Evolutionary conservation across 805 yeast genomes (phyloP).

Genomic region (Monosporozyma solicola): DNA sequence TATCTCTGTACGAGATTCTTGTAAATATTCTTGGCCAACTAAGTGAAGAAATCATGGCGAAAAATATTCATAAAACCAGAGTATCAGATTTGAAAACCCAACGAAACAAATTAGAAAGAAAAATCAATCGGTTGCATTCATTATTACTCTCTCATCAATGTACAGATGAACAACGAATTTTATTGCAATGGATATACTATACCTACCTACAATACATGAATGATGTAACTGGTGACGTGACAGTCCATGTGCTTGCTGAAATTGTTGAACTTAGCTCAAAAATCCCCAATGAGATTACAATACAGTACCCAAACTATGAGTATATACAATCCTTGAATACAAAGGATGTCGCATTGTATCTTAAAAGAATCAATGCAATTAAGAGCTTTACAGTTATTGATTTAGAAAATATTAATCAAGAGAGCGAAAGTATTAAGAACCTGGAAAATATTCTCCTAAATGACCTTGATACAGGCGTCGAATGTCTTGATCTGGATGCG

Average conservation of each 20-base stretch:
- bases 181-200: constrained; percentile 43
- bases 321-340: constrained; percentile 48
- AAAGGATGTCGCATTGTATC: constrained; percentile 46
- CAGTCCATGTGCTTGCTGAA: constrained; percentile 21
- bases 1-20: constrained; percentile 39
- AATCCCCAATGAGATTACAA: constrained; percentile 10
- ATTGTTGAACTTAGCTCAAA: constrained; percentile 14
- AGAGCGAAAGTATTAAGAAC: constrained; percentile 25
- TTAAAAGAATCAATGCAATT: constrained; percentile 64
- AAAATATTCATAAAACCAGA: constrained; percentile 28
- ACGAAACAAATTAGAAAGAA: constrained; percentile 34
- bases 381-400: constrained; percentile 18
- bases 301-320: constrained; percentile 49
- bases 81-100: constrained; percentile 32
- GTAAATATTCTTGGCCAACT: constrained; percentile 34
- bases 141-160: constrained; percentile 27
- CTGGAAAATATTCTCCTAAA: constrained; percentile 39
- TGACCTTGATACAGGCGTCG: constrained; percentile 17
- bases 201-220: constrained; percentile 37
- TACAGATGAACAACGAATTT: constrained; percentile 14
- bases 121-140: constrained; percentile 42
- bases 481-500: constrained; percentile 20
- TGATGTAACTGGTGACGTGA: constrained; percentile 27
- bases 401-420: neutral
- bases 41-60: constrained; percentile 24